A percentile compares a stretch with the other conserved stretches of the same genome.
Conservation (phyloP, 2,329 filamentous ascomycete species). For the Colletotrichum orchidophilum region DNA sequence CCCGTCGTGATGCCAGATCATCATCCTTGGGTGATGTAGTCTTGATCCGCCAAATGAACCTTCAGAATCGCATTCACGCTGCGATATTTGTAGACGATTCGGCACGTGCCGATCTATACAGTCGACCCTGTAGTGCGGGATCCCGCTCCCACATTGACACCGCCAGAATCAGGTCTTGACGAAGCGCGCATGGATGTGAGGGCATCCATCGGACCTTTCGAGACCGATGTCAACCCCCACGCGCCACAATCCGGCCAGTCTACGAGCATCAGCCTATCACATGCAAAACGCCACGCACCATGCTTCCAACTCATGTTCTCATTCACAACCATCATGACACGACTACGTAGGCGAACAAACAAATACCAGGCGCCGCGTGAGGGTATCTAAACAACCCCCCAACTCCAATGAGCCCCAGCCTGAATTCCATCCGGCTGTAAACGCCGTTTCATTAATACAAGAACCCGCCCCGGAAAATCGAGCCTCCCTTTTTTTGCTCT, state of each 20-base stretch:
- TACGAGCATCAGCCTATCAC: neutral
- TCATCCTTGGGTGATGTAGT: no score
- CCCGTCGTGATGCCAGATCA: no score
- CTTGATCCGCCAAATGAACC: no score
- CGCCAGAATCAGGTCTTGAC: no score
- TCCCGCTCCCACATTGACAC: no score
- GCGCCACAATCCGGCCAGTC: neutral
- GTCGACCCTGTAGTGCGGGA: no score
- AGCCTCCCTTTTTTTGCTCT: constrained; percentile 23
- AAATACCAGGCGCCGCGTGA: constrained; percentile 20
- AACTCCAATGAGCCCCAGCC: constrained; percentile 23
- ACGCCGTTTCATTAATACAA: constrained; percentile 14
- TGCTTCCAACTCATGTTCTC: neutral
- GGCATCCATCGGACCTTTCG: neutral
- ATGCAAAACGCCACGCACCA: neutral
- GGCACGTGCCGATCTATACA: no score
- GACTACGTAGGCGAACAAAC: neutral
- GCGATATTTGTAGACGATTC: no score
- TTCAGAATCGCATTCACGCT: no score
- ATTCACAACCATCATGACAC: constrained; percentile 1
- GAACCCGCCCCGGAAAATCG: neutral
- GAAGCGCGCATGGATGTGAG: no score
- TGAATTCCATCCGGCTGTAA: constrained; percentile 1
- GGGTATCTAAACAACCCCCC: constrained; percentile 27
- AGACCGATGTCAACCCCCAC: neutral